Evolutionary conservation across 495 filamentous ascomycete genomes (phyloP).

Genomic region (Penicillium goetzii): DNA sequence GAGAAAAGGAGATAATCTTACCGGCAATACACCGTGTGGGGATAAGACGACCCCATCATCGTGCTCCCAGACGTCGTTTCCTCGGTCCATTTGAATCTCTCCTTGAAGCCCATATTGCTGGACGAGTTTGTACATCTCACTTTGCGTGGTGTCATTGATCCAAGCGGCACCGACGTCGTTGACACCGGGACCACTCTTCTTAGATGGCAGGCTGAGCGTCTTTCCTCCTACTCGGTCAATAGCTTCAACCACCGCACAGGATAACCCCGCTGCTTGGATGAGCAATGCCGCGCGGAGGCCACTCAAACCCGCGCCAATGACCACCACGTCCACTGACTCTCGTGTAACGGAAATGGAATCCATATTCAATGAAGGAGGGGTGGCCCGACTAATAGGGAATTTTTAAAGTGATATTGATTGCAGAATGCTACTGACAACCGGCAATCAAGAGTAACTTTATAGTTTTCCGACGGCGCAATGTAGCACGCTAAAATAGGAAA

Average conservation of each 20-base stretch:
- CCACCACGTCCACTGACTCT: conserved; percentile 11
- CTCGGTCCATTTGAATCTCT: conserved; percentile 1
- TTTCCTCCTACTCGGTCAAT: conserved; percentile 12
- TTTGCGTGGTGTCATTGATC: conserved; percentile 10
- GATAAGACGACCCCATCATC: not conserved
- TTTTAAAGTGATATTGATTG: not conserved
- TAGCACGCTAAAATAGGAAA: not conserved
- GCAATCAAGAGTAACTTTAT: not conserved
- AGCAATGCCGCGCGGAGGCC: conserved; percentile 7
- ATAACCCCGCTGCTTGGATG: conserved; percentile 3
- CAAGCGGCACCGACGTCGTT: conserved; percentile 4
- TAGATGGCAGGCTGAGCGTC: conserved; percentile 1
- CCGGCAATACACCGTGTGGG: conserved; percentile 2
- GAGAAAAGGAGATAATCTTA: not conserved
- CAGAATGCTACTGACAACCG: not conserved
- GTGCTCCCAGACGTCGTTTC: conserved; percentile 2
- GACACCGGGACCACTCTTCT: conserved; percentile 7
- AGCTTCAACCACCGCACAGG: conserved; percentile 12
- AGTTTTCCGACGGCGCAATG: not conserved
- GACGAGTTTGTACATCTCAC: conserved; percentile 7
- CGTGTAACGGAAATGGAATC: not conserved
- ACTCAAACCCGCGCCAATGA: conserved; percentile 8
- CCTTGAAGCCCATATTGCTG: not conserved
- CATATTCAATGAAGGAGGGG: not conserved
- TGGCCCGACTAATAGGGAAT: not conserved